phyloP scores from a whole-genome alignment of 75 land plant species.

The Picea glauca region DNA sequence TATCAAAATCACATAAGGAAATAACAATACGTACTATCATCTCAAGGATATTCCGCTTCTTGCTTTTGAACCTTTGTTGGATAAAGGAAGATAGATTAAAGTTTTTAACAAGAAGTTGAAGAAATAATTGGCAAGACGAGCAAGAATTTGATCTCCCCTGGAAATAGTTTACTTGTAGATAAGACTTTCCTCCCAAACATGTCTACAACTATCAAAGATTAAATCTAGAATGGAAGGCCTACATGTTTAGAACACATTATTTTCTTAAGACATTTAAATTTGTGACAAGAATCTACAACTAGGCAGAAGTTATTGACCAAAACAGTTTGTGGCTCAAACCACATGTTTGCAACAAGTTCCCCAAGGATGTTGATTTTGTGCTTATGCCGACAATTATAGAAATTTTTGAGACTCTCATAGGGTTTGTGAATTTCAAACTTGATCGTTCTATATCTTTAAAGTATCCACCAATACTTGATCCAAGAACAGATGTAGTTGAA shows the following conservation, averaged over 20 bases:
- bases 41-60: too few relatives aligned
- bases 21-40: too few relatives aligned
- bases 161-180: conserved; percentile 27
- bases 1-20: too few relatives aligned
- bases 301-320: conserved; percentile 91
- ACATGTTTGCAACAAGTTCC: conserved; percentile 88
- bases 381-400: conserved; percentile 86
- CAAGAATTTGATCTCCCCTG: conserved; percentile 47
- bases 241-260: conserved; percentile 70
- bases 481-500: conserved; percentile 71
- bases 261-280: conserved; percentile 78
- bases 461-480: conserved; percentile 93
- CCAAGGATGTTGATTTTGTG: conserved; percentile 85
- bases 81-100: conserved; percentile 58
- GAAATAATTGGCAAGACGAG: conserved; percentile 78
- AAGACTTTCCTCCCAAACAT: conserved; percentile 56
- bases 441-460: conserved; percentile 74
- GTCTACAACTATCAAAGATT: conserved; percentile 84
- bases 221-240: conserved; percentile 96
- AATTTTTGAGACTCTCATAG: conserved; percentile 87
- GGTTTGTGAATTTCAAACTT: conserved; percentile 78
- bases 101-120: conserved; percentile 73
- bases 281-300: conserved; percentile 94
- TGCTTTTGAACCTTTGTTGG: conserved; percentile 79
- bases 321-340: conserved; percentile 92